Evolutionary conservation across 2,329 filamentous ascomycete species (phyloP).

Genomic region (Didymella keratinophila): DNA sequence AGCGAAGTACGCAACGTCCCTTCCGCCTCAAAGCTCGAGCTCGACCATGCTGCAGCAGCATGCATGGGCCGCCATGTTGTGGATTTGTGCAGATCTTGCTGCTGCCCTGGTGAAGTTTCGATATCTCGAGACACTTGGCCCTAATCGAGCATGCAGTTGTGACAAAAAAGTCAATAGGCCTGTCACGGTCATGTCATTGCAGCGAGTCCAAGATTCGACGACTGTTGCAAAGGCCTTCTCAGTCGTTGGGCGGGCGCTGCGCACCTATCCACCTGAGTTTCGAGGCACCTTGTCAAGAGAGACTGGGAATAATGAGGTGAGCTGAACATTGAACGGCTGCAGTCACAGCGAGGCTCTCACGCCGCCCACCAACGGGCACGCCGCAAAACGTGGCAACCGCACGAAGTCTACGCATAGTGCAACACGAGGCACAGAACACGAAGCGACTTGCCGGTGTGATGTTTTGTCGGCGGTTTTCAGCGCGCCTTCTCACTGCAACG

Average conservation of each 20-base stretch:
- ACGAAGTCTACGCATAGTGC: slow-evolving; percentile 3
- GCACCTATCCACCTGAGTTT: not conserved
- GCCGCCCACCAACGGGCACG: slow-evolving; percentile 3
- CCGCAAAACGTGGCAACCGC: slow-evolving; percentile 5
- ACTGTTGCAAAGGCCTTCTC: not conserved
- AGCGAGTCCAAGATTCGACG: not conserved
- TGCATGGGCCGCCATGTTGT: not conserved
- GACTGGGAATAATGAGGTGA: not conserved
- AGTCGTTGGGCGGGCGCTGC: not conserved
- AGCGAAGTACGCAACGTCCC: slow-evolving; percentile 21
- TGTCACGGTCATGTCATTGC: not conserved
- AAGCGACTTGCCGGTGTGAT: slow-evolving; percentile 2
- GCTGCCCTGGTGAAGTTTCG: not conserved
- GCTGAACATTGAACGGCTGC: slow-evolving; percentile 2
- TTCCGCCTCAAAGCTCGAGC: not conserved
- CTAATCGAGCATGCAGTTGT: not conserved
- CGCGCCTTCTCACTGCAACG: slow-evolving; percentile 1
- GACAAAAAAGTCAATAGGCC: not conserved
- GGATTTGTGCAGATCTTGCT: not conserved
- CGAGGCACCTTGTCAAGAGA: not conserved
- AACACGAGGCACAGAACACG: not conserved
- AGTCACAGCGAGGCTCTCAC: slow-evolving; percentile 6
- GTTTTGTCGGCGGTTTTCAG: not conserved
- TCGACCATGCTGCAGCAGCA: not conserved
- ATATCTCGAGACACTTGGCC: not conserved